phyloP scores from a whole-genome alignment of 2,329 filamentous ascomycete species.

The Sporothrix protearum region DNA sequence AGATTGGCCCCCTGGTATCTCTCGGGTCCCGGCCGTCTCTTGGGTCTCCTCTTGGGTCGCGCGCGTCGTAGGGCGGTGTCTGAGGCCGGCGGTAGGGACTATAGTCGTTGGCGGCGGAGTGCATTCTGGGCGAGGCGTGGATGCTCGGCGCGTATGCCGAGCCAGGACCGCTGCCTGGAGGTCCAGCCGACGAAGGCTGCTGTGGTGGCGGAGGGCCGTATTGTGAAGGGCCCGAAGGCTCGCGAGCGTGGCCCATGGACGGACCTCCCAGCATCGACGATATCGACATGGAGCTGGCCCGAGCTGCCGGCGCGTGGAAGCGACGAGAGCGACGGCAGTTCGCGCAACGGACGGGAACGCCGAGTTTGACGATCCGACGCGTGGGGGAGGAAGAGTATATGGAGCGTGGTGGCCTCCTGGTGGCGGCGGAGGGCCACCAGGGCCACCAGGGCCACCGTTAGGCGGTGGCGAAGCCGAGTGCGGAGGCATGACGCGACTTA shows the following conservation, averaged over 20 bases:
- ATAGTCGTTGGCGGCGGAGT: slow-evolving; percentile 56
- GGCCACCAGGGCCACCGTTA: slow-evolving; percentile 29
- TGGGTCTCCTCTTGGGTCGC: slow-evolving; percentile 41
- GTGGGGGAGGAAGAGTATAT: slow-evolving; percentile 47
- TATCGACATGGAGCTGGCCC: slow-evolving; percentile 58
- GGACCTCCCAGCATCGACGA: slow-evolving; percentile 58
- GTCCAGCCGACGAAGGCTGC: not conserved
- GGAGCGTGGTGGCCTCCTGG: slow-evolving; percentile 32
- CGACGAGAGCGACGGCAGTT: slow-evolving; percentile 50
- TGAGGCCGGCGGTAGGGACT: slow-evolving; percentile 63
- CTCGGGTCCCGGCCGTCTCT: slow-evolving; percentile 30
- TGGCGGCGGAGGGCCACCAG: slow-evolving; percentile 17
- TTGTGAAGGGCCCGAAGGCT: slow-evolving; percentile 37
- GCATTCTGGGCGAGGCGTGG: slow-evolving; percentile 56
- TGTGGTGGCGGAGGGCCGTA: slow-evolving; percentile 35
- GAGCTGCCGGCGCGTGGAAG: slow-evolving; percentile 47
- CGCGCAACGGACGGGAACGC: slow-evolving; percentile 50
- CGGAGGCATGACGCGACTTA: slow-evolving; percentile 47
- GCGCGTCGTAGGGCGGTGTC: slow-evolving; percentile 53
- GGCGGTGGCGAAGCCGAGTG: slow-evolving; percentile 29
- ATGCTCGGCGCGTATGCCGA: slow-evolving; percentile 47
- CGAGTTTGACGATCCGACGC: slow-evolving; percentile 42
- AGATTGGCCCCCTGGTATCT: slow-evolving; percentile 45
- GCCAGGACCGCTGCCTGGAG: slow-evolving; percentile 38
- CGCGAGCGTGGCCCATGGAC: slow-evolving; percentile 37